Evolutionary conservation across 257 asterid genomes (phyloP), one percentile per base, ranked within the genome.

Genomic region (Linaria vulgaris): DNA sequence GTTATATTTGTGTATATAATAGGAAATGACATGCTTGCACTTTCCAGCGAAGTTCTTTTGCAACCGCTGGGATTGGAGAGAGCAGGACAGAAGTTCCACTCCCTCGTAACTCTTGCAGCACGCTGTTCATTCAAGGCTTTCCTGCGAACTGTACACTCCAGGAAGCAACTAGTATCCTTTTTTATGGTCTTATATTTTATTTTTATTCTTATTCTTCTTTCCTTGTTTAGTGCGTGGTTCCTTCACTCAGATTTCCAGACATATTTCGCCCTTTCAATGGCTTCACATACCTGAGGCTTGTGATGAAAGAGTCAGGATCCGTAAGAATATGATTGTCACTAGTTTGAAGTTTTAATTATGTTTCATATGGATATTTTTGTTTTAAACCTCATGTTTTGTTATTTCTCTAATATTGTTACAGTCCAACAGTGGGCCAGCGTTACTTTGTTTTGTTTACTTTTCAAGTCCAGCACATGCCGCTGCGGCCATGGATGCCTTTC

Each of bases 241-340:
- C 87, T 81, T 87, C 10, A 87, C 79, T 61, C 12, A 21, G 27
- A 37, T 64, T 64, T 63, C 69, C 85, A 89, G 96, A 89, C 76
- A 79, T 90, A 61, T 90, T 90, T 61, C 92, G 96, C 52, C 95
- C 95, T n/a, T 90, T 87, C 31, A 90, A 83, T 22, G 96, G 97
- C 63, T 90, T 82, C 67, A 82, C 76, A 70, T 95, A 83, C 82
- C 88, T 82, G 67, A 82, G 95, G 75, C 86, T 87, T 47, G 91
- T 87, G 53, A 87, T 86, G 30, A 87, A 82, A 66, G 96, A 82
- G 24, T 72, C 96, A 16, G 82, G 92, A 82, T 85, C 70, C 20
- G 97, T 90, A 80, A 78, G 91, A 16, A 52, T 61, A 9, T 58
- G 9, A 41, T 27, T n/a, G 4, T 53, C 58, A 38, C 46, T 16